phyloP scores from a whole-genome alignment of 345 rosid genomes.

The Eucalyptus tenuipes region DNA sequence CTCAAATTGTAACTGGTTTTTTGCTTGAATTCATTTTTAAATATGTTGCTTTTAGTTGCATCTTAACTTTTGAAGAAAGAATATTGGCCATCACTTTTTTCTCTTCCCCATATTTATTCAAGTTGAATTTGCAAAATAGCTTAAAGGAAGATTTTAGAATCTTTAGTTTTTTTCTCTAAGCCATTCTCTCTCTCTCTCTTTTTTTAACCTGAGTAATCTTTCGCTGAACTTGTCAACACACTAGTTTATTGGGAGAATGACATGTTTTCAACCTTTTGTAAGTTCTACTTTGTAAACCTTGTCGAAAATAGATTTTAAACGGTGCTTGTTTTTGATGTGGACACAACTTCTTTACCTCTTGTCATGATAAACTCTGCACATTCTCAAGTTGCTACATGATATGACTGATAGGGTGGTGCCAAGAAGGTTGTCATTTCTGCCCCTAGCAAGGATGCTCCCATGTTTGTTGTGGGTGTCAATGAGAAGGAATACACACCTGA shows the following conservation, averaged over 20 bases:
- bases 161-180: neutral
- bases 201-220: neutral
- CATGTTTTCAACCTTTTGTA: neutral
- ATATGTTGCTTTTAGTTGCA: neutral
- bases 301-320: neutral
- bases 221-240: neutral
- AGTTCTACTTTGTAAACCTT: accelerated
- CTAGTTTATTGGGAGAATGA: neutral
- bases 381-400: neutral
- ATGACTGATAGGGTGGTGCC: conserved; percentile 43
- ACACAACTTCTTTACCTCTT: neutral
- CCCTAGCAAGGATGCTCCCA: conserved; percentile 62
- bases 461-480: conserved; percentile 69
- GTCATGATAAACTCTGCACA: neutral
- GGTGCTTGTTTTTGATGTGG: neutral
- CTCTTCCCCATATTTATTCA: neutral
- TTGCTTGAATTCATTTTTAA: neutral
- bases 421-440: conserved; percentile 66
- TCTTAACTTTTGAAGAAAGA: neutral
- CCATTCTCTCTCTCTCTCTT: neutral
- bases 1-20: neutral
- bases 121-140: neutral
- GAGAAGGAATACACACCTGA: conserved; percentile 43
- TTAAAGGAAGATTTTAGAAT: neutral
- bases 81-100: neutral